These are phyloP conservation scores for Globisporangium cystogenes DNA, from an alignment of 352 stramenopile genomes.

Conservation along the genomic window DNA sequence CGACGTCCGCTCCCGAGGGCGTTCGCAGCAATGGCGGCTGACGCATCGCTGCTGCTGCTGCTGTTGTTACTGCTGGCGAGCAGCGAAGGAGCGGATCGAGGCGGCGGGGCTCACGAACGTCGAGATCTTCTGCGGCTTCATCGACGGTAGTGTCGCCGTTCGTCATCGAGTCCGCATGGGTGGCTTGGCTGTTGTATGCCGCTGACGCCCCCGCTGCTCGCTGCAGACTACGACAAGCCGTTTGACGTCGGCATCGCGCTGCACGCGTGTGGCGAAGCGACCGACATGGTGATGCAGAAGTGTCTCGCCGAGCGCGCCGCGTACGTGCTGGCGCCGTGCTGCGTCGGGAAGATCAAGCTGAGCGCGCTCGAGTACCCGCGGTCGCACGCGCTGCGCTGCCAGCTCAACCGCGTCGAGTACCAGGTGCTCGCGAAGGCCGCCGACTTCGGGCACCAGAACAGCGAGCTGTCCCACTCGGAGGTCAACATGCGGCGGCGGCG, in stretches of 20 bases:
- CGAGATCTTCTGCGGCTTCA: slow-evolving; percentile 66
- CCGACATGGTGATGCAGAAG: slow-evolving; percentile 78
- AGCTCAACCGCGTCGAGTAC: slow-evolving; percentile 60
- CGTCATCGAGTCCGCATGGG: not conserved
- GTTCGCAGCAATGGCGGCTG: not conserved
- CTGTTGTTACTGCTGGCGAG: not conserved
- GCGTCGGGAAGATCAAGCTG: slow-evolving; percentile 76
- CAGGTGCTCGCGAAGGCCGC: slow-evolving; percentile 72
- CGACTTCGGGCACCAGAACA: slow-evolving; percentile 59
- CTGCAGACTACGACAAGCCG: slow-evolving; percentile 36
- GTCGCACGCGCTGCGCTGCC: slow-evolving; percentile 29
- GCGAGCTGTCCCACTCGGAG: slow-evolving; percentile 32
- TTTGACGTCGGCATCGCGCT: slow-evolving; percentile 81
- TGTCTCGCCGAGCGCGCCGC: slow-evolving; percentile 49
- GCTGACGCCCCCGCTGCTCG: not conserved
- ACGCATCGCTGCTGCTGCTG: not conserved
- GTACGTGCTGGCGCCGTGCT: slow-evolving; percentile 78
- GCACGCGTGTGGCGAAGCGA: slow-evolving; percentile 77
- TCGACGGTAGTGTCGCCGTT: slow-evolving; percentile 32
- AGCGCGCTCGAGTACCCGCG: slow-evolving; percentile 58
- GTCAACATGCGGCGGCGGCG: slow-evolving; percentile 48
- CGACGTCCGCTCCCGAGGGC: not conserved
- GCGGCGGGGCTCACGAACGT: slow-evolving; percentile 60
- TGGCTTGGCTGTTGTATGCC: no score
- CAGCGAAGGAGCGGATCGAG: slow-evolving; percentile 59